A percentile compares a stretch with the other conserved stretches of the same genome.
Conservation (phyloP, 83 land plant species). For the Thuja plicata region DNA sequence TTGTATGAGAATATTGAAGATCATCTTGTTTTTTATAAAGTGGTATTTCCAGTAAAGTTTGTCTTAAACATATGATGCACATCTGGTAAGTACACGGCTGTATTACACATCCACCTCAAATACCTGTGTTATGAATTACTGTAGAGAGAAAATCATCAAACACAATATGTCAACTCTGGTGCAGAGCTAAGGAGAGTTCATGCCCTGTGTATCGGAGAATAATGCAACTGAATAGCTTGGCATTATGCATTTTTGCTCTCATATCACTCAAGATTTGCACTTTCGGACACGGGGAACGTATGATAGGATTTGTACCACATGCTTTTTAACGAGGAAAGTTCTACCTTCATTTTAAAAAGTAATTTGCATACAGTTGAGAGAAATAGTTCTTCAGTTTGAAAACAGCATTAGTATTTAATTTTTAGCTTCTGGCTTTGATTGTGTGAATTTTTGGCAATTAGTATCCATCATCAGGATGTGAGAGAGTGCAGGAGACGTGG, state of each 20-base stretch:
- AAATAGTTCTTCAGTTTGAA: neutral
- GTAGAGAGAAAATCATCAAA: neutral
- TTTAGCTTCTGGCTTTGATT: too few relatives aligned
- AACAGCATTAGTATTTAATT: neutral
- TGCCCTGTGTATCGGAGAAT: neutral
- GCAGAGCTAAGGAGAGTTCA: neutral
- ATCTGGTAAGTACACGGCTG: neutral
- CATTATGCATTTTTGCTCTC: neutral
- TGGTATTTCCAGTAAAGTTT: neutral
- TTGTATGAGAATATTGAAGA: neutral
- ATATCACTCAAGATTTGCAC: neutral
- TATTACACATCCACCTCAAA: neutral
- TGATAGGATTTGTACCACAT: neutral
- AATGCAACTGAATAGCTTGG: neutral
- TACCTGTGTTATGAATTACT: neutral
- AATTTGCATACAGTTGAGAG: neutral
- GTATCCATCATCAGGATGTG: too few relatives aligned
- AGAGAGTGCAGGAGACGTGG: too few relatives aligned
- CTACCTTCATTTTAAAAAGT: neutral
- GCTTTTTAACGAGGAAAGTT: neutral
- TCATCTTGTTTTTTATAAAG: neutral
- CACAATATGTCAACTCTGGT: neutral
- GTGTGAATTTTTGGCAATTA: too few relatives aligned
- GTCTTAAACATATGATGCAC: neutral
- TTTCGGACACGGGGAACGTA: neutral